Evolutionary conservation across 2,329 filamentous ascomycete species (phyloP).

Genomic region (Chrysosporium queenslandicum): DNA sequence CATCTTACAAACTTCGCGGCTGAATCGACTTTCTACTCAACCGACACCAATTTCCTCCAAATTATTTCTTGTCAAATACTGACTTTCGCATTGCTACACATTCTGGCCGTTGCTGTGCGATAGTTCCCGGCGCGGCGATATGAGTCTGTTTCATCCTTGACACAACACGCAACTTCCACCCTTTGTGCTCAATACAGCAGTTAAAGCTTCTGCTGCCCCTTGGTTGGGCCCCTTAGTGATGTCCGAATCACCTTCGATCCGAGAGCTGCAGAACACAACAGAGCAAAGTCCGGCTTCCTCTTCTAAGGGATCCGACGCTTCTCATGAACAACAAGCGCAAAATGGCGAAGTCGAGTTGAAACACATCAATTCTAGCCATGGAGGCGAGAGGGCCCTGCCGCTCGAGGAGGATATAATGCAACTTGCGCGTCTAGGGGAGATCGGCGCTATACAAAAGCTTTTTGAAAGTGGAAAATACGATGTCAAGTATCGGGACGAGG

Average conservation of each 20-base stretch:
- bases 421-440: slow-evolving; percentile 76
- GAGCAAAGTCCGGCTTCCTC: slow-evolving; percentile 4
- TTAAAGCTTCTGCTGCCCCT: background rate
- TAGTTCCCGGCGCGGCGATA: background rate
- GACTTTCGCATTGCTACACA: too few relatives aligned
- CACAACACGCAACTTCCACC: background rate
- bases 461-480: slow-evolving; percentile 75
- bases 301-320: background rate
- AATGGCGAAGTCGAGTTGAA: slow-evolving; percentile 33
- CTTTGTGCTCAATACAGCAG: background rate
- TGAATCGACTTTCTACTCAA: too few relatives aligned
- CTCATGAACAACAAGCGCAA: slow-evolving; percentile 9
- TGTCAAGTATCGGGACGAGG: slow-evolving; percentile 73
- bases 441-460: slow-evolving; percentile 75
- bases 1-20: too few relatives aligned
- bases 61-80: too few relatives aligned
- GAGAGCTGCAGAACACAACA: slow-evolving; percentile 2
- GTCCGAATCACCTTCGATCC: slow-evolving; percentile 1
- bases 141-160: background rate
- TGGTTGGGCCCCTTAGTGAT: background rate
- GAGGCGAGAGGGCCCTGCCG: slow-evolving; percentile 29
- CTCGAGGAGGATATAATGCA: slow-evolving; percentile 85
- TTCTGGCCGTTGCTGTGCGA: too few relatives aligned
- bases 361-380: slow-evolving; percentile 25
- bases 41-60: too few relatives aligned